Evolutionary conservation across 805 yeast species (phyloP), one percentile per base, ranked within the genome.

Genomic region (Candida corydali): DNA sequence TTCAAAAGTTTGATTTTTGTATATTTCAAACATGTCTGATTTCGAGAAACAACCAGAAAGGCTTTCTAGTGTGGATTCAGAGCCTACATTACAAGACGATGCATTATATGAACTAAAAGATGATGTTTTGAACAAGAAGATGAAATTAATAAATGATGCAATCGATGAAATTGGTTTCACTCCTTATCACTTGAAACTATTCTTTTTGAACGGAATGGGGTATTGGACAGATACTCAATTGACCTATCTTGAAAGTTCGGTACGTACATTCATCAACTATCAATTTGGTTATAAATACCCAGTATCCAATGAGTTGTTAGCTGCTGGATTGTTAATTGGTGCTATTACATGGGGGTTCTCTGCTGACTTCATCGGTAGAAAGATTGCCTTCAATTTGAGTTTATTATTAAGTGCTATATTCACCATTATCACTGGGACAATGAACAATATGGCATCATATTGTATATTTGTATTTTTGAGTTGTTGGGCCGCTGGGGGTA

Each of bases 301-400:
- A 3, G 42, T 49, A 2, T 45, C 55, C n/a, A 50, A 55, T 31
- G 59, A 51, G 29, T 43, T 56, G 12, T 49, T 56, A 35, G 60
- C 57, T 26, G 49, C 47, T 11, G 82, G 80, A 14, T 58, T 76
- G 46, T 61, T 76, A 19, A 47, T 54, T 27, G 83, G 83, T 16
- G 74, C 78, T 1, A 15, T 72, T n/a, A 55, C 73, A 42, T 75
- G 80, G 78, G 81, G 81, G 7, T 63, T 73, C 40, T 62, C 69
- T 34, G 77, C 76, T 17, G 81, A 76, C 55, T 50, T 75, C 30
- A 71, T 76, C 32, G 81, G 81, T 22, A 59, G 81, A 43, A 68
- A 65, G 47, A 40, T 64, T 12, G 78, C 80, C 1, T 76, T 76
- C 59, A 75, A 73, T 46, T 41, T 60, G 8, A 70, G 79, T 8